phyloP scores from a whole-genome alignment of 2,329 filamentous ascomycete genomes.

The Diplodia scrobiculata region DNA sequence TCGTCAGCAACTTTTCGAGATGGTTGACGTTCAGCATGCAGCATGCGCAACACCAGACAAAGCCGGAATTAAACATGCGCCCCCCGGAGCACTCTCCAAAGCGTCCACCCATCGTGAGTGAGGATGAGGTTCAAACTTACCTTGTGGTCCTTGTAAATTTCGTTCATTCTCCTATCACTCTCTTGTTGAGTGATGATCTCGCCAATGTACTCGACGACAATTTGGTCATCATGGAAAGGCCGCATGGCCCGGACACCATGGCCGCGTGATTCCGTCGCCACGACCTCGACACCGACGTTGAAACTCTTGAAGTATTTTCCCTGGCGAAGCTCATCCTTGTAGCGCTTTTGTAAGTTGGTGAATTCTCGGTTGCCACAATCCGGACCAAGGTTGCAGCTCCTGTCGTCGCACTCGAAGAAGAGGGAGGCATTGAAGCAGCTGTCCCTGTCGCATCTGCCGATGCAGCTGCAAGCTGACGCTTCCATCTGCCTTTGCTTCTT shows the following conservation, averaged over 20 bases:
- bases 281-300: slow-evolving; percentile 89
- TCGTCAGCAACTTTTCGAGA: background rate
- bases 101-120: background rate
- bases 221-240: slow-evolving; percentile 82
- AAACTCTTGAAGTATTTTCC: slow-evolving; percentile 69
- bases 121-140: slow-evolving; percentile 54
- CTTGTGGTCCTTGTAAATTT: slow-evolving; percentile 90
- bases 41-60: background rate
- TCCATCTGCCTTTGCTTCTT: slow-evolving; percentile 74
- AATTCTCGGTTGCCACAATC: slow-evolving; percentile 88
- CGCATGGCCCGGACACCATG: slow-evolving; percentile 91
- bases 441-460: slow-evolving; percentile 62
- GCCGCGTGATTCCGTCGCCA: slow-evolving; percentile 85
- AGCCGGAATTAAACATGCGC: background rate
- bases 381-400: slow-evolving; percentile 80
- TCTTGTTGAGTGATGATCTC: slow-evolving; percentile 96
- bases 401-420: slow-evolving; percentile 93
- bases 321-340: slow-evolving; percentile 23
- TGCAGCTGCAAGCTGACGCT: slow-evolving; percentile 63
- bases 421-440: slow-evolving; percentile 93
- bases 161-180: slow-evolving; percentile 89
- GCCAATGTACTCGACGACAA: slow-evolving; percentile 97
- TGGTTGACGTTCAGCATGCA: background rate
- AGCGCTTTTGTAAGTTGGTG: slow-evolving; percentile 65
- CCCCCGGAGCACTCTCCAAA: background rate